Conservation (phyloP, 208 protist species). For the Wallacemonas sp. region DNA sequence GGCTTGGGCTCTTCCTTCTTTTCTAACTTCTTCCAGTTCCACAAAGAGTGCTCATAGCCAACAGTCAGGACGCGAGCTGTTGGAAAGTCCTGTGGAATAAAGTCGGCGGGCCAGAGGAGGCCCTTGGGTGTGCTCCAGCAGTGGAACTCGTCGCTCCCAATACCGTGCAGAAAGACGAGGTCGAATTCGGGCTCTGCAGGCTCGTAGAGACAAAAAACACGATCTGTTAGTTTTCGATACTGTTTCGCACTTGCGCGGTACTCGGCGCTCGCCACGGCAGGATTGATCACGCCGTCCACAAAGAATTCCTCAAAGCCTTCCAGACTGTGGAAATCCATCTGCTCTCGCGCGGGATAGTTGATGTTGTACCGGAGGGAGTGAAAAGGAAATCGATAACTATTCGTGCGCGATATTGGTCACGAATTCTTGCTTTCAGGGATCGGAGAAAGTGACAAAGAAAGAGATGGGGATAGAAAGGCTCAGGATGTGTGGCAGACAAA, state of each 20-base stretch:
- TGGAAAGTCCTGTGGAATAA: constrained; percentile 75
- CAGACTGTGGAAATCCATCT: constrained; percentile 32
- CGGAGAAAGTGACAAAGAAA: too few species aligned
- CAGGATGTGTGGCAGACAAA: too few species aligned
- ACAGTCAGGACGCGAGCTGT: constrained; percentile 48
- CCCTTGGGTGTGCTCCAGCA: constrained; percentile 62
- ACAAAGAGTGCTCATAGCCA: constrained; percentile 64
- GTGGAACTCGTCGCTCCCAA: constrained; percentile 68
- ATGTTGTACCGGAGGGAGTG: too few species aligned
- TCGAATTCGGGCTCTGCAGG: constrained; percentile 47
- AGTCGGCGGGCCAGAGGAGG: constrained; percentile 61
- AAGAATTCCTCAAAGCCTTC: constrained; percentile 49
- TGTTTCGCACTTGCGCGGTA: constrained; percentile 22
- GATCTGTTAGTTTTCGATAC: constrained; percentile 34
- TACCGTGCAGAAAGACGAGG: constrained; percentile 66
- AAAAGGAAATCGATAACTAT: too few species aligned
- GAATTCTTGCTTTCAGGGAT: too few species aligned
- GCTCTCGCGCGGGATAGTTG: background rate
- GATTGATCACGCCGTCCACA: constrained; percentile 40
- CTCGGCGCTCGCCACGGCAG: constrained; percentile 15
- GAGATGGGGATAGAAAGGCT: too few species aligned
- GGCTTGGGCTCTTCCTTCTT: constrained; percentile 11
- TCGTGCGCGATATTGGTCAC: too few species aligned
- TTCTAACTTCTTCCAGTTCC: constrained; percentile 36
- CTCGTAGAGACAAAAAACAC: constrained; percentile 36